Evolutionary conservation across 2,329 filamentous ascomycete genomes (phyloP).

Genomic region (Exophiala bonariae): DNA sequence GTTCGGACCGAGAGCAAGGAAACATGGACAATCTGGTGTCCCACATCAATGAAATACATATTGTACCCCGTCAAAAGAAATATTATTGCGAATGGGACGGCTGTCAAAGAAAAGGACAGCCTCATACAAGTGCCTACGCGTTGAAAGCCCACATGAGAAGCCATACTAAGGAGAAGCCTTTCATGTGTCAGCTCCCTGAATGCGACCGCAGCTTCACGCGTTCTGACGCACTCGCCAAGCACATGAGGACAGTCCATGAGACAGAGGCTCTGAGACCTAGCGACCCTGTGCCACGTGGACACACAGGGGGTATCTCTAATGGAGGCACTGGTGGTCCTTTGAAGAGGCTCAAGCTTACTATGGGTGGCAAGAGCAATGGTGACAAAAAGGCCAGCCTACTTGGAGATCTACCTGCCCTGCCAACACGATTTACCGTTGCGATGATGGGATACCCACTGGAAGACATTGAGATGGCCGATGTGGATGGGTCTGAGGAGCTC

Average conservation of each 20-base stretch:
- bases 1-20: constrained; percentile 66
- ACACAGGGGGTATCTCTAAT: constrained; percentile 34
- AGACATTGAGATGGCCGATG: constrained; percentile 31
- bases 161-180: constrained; percentile 96
- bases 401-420: constrained; percentile 27
- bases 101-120: constrained; percentile 81
- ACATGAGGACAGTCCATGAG: constrained; percentile 98
- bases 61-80: constrained; percentile 89
- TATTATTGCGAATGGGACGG: constrained; percentile 98
- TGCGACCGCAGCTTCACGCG: constrained; percentile 96
- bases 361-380: constrained; percentile 26
- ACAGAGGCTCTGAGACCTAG: constrained; percentile 84
- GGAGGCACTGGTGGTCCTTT: constrained; percentile 18
- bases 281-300: constrained; percentile 44
- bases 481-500: constrained; percentile 25
- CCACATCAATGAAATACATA: constrained; percentile 90
- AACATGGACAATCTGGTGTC: constrained; percentile 82
- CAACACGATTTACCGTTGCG: constrained; percentile 18
- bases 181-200: constrained; percentile 94
- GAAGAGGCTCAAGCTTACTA: constrained; percentile 28
- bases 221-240: constrained; percentile 93
- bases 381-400: constrained; percentile 19
- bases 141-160: constrained; percentile 96
- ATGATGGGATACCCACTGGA: constrained; percentile 26
- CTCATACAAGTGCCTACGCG: constrained; percentile 93